phyloP scores from a whole-genome alignment of 371 early-diverging fungal species.

The Circinella minor region DNA sequence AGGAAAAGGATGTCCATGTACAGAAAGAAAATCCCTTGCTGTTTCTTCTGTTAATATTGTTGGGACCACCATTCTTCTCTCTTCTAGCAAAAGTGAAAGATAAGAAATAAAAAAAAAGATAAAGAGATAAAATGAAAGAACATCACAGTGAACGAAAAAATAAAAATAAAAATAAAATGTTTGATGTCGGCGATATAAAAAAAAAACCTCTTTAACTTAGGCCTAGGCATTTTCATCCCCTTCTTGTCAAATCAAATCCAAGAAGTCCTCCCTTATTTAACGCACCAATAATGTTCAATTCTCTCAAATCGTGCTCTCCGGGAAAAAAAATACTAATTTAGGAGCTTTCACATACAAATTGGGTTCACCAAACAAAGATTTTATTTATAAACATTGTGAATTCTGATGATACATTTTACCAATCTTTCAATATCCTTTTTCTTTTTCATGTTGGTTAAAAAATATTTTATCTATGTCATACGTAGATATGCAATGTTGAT shows the following conservation, averaged over 20 bases:
- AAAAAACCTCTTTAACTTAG: constrained; percentile 3
- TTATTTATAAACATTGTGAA: no score
- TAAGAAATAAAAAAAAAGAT: background rate
- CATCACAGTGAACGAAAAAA: background rate
- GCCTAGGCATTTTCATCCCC: background rate
- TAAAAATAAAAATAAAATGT: background rate
- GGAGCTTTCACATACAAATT: background rate
- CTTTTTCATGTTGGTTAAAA: no score
- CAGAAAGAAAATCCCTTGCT: constrained; percentile 10
- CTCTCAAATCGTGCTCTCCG: background rate
- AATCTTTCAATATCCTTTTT: no score
- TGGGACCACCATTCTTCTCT: background rate
- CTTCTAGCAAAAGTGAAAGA: background rate
- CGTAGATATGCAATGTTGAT: no score
- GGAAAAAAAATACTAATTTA: background rate
- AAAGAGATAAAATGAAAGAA: no score
- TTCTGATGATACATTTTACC: no score
- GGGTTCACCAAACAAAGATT: background rate
- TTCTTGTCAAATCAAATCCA: background rate
- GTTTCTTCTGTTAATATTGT: background rate
- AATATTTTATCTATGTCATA: no score
- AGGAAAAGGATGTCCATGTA: constrained; percentile 18
- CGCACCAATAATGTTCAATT: constrained; percentile 7
- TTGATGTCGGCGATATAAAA: constrained; percentile 6
- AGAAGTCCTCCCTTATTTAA: background rate